Conservation (phyloP, 805 yeast genomes). For the Hanseniaspora lachancei region DNA sequence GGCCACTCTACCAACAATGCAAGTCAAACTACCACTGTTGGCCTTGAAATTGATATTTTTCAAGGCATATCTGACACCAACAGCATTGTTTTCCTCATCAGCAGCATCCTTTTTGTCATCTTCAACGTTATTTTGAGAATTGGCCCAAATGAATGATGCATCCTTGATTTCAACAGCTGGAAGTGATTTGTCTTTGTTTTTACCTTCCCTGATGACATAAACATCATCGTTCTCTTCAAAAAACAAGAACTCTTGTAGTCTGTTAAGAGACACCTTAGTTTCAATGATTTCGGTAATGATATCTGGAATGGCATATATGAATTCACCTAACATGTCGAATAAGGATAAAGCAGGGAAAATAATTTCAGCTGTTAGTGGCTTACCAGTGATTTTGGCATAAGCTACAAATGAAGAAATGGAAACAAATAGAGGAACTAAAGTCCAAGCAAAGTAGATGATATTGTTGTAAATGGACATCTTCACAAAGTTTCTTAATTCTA, state of each 20-base stretch:
- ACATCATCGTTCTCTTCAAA: conserved; percentile 35
- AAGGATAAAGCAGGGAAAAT: conserved; percentile 57
- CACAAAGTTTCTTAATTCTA: conserved; percentile 41
- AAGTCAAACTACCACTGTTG: conserved; percentile 39
- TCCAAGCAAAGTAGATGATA: conserved; percentile 44
- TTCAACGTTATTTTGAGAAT: background rate
- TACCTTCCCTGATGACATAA: conserved; percentile 23
- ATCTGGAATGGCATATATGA: conserved; percentile 47
- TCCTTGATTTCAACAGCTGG: conserved; percentile 34
- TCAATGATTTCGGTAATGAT: conserved; percentile 46
- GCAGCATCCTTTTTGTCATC: background rate
- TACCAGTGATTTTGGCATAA: conserved; percentile 34
- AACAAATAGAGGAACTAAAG: conserved; percentile 50
- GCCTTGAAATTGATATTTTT: conserved; percentile 38
- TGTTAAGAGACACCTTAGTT: conserved; percentile 42
- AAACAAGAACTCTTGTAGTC: conserved; percentile 39
- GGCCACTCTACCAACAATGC: conserved; percentile 58
- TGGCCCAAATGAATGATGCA: conserved; percentile 43
- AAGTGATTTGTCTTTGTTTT: conserved; percentile 15
- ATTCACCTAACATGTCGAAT: conserved; percentile 44
- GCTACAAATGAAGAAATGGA: conserved; percentile 48
- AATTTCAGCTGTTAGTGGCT: conserved; percentile 51
- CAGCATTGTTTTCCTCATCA: conserved; percentile 31
- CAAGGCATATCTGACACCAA: conserved; percentile 39
- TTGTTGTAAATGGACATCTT: conserved; percentile 39